Percentiles rank a stretch among this genome's conserved stretches.
Evolutionary conservation across 2,329 filamentous ascomycete genomes (phyloP).

Genomic region (Calonectria pseudoturangicola): DNA sequence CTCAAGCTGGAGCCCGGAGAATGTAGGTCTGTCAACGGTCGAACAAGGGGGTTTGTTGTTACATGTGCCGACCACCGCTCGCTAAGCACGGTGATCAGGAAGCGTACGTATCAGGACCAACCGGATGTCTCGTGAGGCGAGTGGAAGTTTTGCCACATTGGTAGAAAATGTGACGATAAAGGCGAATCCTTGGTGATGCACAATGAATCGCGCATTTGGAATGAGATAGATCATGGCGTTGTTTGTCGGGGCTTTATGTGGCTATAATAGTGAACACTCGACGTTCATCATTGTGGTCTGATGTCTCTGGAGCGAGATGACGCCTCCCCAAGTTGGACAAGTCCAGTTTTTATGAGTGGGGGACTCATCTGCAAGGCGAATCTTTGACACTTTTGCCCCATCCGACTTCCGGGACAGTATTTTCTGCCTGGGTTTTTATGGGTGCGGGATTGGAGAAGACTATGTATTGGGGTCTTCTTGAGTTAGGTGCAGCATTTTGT

Average conservation of each 20-base stretch:
- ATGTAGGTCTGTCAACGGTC: constrained; percentile 25
- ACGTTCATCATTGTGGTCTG: constrained; percentile 56
- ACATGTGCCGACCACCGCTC: constrained; percentile 17
- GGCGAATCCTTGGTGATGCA: background rate
- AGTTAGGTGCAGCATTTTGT: background rate
- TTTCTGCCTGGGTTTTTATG: constrained; percentile 4
- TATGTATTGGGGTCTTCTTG: background rate
- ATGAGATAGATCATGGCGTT: background rate
- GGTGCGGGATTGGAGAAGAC: background rate
- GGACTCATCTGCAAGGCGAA: constrained; percentile 48
- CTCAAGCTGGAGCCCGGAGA: constrained; percentile 24
- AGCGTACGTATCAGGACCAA: constrained; percentile 11
- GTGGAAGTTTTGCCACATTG: background rate
- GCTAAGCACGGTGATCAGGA: constrained; percentile 7
- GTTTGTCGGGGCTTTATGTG: constrained; percentile 16
- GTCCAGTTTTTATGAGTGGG: constrained; percentile 43
- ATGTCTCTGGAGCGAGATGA: constrained; percentile 54
- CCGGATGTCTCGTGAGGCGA: constrained; percentile 15
- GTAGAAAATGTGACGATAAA: constrained; percentile 9
- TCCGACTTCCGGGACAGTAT: constrained; percentile 19
- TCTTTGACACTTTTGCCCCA: constrained; percentile 37
- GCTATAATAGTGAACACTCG: constrained; percentile 26
- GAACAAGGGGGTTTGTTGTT: constrained; percentile 29
- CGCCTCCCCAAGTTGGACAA: constrained; percentile 50
- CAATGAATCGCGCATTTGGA: constrained; percentile 15